Evolutionary conservation across 192 early-diverging fungal genomes (phyloP), one percentile per base, ranked within the genome.

Genomic region (Nowakowskiella sp.): DNA sequence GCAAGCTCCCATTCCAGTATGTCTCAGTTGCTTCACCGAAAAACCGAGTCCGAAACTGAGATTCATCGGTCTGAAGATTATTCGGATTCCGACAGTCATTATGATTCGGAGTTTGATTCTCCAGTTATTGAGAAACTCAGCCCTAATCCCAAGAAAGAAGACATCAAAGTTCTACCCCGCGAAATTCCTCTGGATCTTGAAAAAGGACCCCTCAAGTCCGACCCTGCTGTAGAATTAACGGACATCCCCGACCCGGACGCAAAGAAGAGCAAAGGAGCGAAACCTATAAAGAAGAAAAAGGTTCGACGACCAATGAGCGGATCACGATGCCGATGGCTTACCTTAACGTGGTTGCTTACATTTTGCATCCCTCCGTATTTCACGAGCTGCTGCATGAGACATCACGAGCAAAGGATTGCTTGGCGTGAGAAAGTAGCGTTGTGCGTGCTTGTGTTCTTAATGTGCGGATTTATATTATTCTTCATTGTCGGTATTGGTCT

Each of bases 401-500:
- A 27, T 6, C 70, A 67, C 21, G 91, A 94, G 63, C 79, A 90
- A 50, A 87, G 84, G 43, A 84, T 94, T 67, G 96, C 96, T 3
- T 99, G 96, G 96, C 80, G 96, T 47, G 96, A 99, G 61, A 97
- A 99, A 65, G 73, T 99, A 6, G 85, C 96, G 1, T 78, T 99
- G 21, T 91, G 89, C 60, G 50, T 94, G 55, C 61, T 97, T 44
- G 92, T 99, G 46, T 73, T 88, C 23, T 75, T 90, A 42, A 73
- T 92, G 64, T 92, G 87, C 16, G 71, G 58, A 10, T 63, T 85
- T 60, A 82, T 92, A 42, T 73, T 97, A 31, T 92, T 94, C 66
- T 85, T 92, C 59, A 88, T 81, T 49, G 51, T 80, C 19, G 78
- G 70, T 13, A 47, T 77, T 23, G 74, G 78, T 21, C 67, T 79